Base-by-base conservation (phyloP, 1,284 basidiomycete genomes). In the Caloboletus firmus region DNA sequence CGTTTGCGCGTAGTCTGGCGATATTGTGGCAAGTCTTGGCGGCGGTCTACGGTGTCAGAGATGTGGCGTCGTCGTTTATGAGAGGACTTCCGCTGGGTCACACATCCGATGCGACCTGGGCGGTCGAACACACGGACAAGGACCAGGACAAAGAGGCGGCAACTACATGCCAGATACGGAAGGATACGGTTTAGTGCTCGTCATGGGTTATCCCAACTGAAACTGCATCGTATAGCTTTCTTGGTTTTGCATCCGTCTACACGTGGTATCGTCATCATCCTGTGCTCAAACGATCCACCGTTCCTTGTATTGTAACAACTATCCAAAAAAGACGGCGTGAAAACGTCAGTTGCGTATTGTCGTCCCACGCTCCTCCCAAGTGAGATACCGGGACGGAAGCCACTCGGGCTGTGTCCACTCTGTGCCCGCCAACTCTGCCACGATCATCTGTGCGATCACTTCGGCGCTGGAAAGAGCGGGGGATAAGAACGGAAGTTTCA, bases 301-400 rank as follows among this genome's bases (percentile, higher is more conserved):
- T 35, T 17, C 32, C 24, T 13, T 22, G 31, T 37, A 31, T 37
- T 13, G 20, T 18, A 28, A 30, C 9, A 7, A 18, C 8, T 12
- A 11, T 4, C 9, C 49, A 17, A 28, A 48, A 8, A 28, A 8
- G 17, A 28, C 42, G 10, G 13, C 8, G 24, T n/a, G 40, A 12
- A 24, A 4, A 4, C 11, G 5, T 52, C n/a, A 51, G 9, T 56
- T 51, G 8, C 3, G 31, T 6, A 34, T 8, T 9, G 20, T 20
- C 11, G 30, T 6, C 28, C 13, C 32, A 17, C 63, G 59, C 11
- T 43, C 59, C 28, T 34, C 50, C 64, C 63, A 69, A 1, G 84
- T 87, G 51, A 89, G 69, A 62, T 83, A 88, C 55, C 81, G 79
- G 20, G 73, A 68, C 3, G 89, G 89, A 37, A 90, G 72, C 85